Evolutionary conservation across 2,329 filamentous ascomycete genomes (phyloP), one percentile per base, ranked within the genome.

Genomic region (Diaporthe australafricana): DNA sequence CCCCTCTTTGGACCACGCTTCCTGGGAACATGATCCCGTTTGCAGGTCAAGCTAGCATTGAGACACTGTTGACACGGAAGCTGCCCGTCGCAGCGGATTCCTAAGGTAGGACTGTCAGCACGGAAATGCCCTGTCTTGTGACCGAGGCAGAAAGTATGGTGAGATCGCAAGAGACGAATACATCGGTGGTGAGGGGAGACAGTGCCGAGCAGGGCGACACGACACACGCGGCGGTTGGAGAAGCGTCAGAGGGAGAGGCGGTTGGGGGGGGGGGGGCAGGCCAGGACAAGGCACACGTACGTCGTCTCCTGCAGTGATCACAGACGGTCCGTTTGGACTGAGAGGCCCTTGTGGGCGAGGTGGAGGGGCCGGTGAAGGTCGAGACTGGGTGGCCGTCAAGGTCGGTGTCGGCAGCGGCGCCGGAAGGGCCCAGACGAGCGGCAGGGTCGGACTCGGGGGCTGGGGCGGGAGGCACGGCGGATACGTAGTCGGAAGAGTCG

Each of bases 1-100:
- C 88, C 89, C 35, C 88, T 87, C 77, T 91, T 92, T 16, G 89
- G 89, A 2, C 89, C 89, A 75, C 90, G 88, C 80, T 90, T 91
- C 79, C 89, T 88, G 17, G 89, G 89, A 53, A 91, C 86, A 76
- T 90, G 88, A 76, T 91, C 90, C 78, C 90, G 89, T 75, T 89
- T 91, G 82, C 89, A 91, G n/a, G 82, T 85, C 73, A 91, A 84
- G 30, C 87, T 85, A 38, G 89, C 88, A 71, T 87, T 86, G 68
- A 85, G 80, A 79, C 89, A 91, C 77, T 90, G 90, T 79, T 89
- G 88, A 82, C 89, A 91, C 5, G 89, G 87, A 62, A 81, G 82
- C 66, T 81, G 76, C 66, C 84, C 84, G 76, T 85, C 84, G 75
- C 84, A 86, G 65, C 83, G 80, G 45, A 86, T 85, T 74, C 84